Base-by-base conservation (phyloP, 1,139 yeast species). In the Entelexis paramagnoliae region DNA sequence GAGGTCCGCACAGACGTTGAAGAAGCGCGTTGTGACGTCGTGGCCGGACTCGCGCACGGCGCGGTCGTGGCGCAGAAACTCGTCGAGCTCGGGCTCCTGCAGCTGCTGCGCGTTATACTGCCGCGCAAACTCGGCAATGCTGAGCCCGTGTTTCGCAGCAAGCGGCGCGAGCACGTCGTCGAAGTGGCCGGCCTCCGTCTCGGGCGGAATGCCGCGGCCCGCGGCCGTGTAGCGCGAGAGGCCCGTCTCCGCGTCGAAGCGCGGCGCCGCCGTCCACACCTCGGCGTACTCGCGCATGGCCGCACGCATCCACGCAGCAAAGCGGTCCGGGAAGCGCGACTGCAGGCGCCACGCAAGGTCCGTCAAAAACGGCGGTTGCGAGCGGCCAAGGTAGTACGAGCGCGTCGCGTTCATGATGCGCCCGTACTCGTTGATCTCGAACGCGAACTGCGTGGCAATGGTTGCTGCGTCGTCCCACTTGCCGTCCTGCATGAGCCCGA, bases 31-130 rank as follows among this genome's bases (percentile, higher is more conserved):
- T 2, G 91, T 76, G 0, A 97, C 93, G 66, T 91, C 98, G 66
- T 91, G 98, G 1, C 98, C 98, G 44, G 94, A 83, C 68, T 91
- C 98, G 63, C 98, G 78, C 16, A 91, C 95, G 1, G 95, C 97
- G 56, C 97, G 76, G 67, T 91, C 98, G 65, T 91, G 96, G 51
- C 85, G 67, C 66, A 91, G 86, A 67, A 87, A 93, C 58, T 80
- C 88, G 63, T 91, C 98, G 52, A 91, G 72, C 16, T 73, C 79
- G 0, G 95, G 94, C 62, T 87, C 96, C 9, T 69, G 55, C 30
- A 89, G 73, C 53, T 73, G 69, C 6, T 83, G 83, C 46, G 72
- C 68, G 63, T 91, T 87, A 69, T 89, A 91, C 65, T 73, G 71
- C 48, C 72, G 71, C 58, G 83, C 77, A 64, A 91, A 87, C 58